These are phyloP conservation scores for Fusarium nanum DNA, from an alignment of 2,329 filamentous ascomycete species.

Conservation along the genomic window DNA sequence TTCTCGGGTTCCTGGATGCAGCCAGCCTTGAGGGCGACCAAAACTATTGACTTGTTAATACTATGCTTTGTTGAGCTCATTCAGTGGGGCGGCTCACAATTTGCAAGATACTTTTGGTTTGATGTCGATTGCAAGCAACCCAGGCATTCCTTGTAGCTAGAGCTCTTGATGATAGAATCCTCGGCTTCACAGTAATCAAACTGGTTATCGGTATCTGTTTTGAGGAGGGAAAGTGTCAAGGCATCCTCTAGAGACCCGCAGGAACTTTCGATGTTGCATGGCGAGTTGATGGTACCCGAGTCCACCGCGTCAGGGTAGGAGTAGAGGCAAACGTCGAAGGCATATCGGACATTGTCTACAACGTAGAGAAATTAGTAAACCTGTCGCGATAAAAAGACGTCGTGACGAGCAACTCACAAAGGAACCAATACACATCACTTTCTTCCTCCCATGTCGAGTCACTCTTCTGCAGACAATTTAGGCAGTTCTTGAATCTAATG, in stretches of 20 bases:
- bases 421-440: conserved; percentile 54
- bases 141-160: conserved; percentile 53
- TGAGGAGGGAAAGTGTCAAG: conserved; percentile 47
- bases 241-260: conserved; percentile 56
- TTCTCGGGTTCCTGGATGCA: conserved; percentile 58
- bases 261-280: conserved; percentile 57
- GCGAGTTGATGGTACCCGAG: conserved; percentile 51
- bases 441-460: conserved; percentile 33
- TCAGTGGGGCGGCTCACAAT: conserved; percentile 56
- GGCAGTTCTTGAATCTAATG: conserved; percentile 60
- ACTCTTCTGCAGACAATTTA: conserved; percentile 61
- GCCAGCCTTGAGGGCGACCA: conserved; percentile 60
- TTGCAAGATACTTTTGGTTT: conserved; percentile 58
- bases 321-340: conserved; percentile 61
- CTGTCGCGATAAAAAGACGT: too few species aligned
- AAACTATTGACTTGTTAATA: conserved; percentile 52
- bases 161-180: conserved; percentile 48
- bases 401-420: conserved; percentile 55
- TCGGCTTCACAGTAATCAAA: conserved; percentile 58
- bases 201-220: conserved; percentile 37
- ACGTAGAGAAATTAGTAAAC: not conserved
- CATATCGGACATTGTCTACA: conserved; percentile 63
- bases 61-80: not conserved
- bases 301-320: conserved; percentile 48
- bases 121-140: conserved; percentile 57